Base-by-base conservation (phyloP, 2,329 filamentous ascomycete species). In the Pyrenophora teres region DNA sequence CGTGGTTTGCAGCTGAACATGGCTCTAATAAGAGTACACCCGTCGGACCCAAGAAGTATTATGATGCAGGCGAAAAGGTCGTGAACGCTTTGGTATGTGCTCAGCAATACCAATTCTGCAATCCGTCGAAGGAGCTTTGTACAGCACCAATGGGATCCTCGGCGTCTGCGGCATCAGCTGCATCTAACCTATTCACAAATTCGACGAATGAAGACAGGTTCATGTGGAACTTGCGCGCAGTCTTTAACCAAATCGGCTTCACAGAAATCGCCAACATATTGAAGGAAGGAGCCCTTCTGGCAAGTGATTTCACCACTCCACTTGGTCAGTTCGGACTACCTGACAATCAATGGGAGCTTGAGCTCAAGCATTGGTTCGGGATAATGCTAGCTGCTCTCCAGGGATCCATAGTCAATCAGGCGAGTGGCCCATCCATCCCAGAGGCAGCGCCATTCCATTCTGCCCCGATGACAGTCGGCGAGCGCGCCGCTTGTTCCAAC, bases 91-190 rank as follows among this genome's bases (percentile, higher is more conserved):
- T 73, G 15, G 71, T 62, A 0, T 76, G 73, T 43, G 57, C 60
- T 15, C 68, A 72, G 35, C 72, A 74, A 49, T 64, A 69, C 36
- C 68, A 74, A 52, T 58, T 68, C 31, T 74, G 72, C 55, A 71
- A 73, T n/a, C 66, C 69, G 2, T 57, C 40, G n/a, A 46, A 36
- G 12, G 21, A 37, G n/a, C 41, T 55, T 21, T 70, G 63, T 40
- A 65, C 56, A 12, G 52, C 52, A 8, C 53, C 63, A 15, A 56
- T 50, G 23, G 66, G 61, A 4, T 32, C 52, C 15, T 21, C 44
- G n/a, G 54, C 60, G 25, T 37, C 50, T 9, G 27, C 46, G 1
- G 40, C 37, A 39, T 9, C 15, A n/a, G 56, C 31, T 1, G 8
- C 19, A 9, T 16, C 21, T 16, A 49, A 16, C 3, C 15, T 49